Percentiles rank a stretch among this genome's conserved stretches.
Conservation (phyloP, 495 filamentous ascomycete species). For the Talaromyces proteolyticus region DNA sequence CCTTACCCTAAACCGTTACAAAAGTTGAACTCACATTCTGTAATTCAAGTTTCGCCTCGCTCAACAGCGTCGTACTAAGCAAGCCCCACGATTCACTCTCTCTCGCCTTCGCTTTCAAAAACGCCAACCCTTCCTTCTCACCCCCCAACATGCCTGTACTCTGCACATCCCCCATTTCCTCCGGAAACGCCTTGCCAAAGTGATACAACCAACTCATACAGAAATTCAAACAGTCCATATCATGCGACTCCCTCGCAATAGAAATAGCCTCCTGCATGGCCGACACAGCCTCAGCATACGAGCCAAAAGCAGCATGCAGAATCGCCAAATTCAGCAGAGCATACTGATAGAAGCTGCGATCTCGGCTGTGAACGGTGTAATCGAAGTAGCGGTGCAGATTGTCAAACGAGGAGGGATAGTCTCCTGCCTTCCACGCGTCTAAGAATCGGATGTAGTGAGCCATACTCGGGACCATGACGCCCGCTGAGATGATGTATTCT, state of each 20-base stretch:
- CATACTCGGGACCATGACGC: conserved; percentile 61
- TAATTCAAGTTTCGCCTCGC: conserved; percentile 56
- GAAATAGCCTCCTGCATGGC: conserved; percentile 91
- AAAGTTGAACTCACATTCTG: conserved; percentile 7
- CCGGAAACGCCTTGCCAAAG: conserved; percentile 79
- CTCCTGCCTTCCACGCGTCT: conserved; percentile 85
- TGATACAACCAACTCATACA: conserved; percentile 97
- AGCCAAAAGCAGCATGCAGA: conserved; percentile 92
- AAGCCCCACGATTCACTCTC: conserved; percentile 86
- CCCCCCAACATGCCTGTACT: conserved; percentile 68
- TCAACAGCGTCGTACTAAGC: conserved; percentile 77
- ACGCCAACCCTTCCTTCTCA: conserved; percentile 75
- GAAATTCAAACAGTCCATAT: conserved; percentile 90
- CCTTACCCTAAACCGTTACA: too few relatives aligned
- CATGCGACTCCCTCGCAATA: conserved; percentile 85
- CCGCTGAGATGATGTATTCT: conserved; percentile 57
- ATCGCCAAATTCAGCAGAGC: conserved; percentile 92
- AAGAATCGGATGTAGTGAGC: conserved; percentile 79
- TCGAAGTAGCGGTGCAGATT: conserved; percentile 94
- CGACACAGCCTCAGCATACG: conserved; percentile 80
- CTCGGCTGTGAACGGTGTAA: conserved; percentile 85
- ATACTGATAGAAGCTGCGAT: conserved; percentile 90
- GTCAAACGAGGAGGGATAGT: conserved; percentile 86
- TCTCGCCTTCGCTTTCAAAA: conserved; percentile 82
- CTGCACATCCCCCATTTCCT: conserved; percentile 63